Evolutionary conservation across 352 stramenopile species (phyloP).

Genomic region (Hyaloperonospora brassicae): DNA sequence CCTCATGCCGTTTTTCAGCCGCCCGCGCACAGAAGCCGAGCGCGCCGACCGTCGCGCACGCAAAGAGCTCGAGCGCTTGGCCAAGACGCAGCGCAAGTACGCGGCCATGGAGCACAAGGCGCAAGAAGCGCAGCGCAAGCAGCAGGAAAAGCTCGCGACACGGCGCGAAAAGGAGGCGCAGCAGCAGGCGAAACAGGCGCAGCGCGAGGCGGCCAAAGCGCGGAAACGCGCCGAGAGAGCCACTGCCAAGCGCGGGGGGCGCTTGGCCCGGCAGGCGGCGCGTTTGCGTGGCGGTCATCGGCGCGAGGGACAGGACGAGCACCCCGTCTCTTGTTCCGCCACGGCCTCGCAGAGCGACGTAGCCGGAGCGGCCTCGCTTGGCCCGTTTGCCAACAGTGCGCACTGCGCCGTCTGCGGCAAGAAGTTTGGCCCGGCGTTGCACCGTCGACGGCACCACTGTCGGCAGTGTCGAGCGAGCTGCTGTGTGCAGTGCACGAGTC

Average conservation of each 20-base stretch:
- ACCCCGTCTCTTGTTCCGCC: too few species aligned
- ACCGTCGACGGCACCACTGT: constrained; percentile 50
- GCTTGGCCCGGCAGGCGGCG: constrained; percentile 16
- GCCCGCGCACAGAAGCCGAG: constrained; percentile 23
- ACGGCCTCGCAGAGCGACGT: background rate
- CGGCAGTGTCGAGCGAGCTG: constrained; percentile 56
- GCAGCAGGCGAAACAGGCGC: constrained; percentile 11
- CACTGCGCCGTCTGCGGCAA: constrained; percentile 38
- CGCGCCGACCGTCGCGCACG: constrained; percentile 14
- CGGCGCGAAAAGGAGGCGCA: constrained; percentile 11
- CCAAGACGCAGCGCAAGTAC: constrained; percentile 21
- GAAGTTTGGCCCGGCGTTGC: constrained; percentile 27
- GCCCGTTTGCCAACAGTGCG: constrained; percentile 28
- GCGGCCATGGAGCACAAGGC: constrained; percentile 17
- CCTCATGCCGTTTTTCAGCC: constrained; percentile 23
- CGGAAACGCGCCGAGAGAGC: constrained; percentile 29
- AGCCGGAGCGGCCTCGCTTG: background rate
- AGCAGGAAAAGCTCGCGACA: constrained; percentile 15
- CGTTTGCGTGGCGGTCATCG: constrained; percentile 14
- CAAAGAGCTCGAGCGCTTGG: constrained; percentile 22
- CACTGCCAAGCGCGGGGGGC: constrained; percentile 12
- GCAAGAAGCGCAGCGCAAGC: constrained; percentile 12
- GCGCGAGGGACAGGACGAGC: background rate
- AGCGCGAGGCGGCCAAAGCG: constrained; percentile 16
- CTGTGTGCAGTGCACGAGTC: constrained; percentile 44